phyloP scores from a whole-genome alignment of 2,329 filamentous ascomycete genomes.

The Colletotrichum lentis region DNA sequence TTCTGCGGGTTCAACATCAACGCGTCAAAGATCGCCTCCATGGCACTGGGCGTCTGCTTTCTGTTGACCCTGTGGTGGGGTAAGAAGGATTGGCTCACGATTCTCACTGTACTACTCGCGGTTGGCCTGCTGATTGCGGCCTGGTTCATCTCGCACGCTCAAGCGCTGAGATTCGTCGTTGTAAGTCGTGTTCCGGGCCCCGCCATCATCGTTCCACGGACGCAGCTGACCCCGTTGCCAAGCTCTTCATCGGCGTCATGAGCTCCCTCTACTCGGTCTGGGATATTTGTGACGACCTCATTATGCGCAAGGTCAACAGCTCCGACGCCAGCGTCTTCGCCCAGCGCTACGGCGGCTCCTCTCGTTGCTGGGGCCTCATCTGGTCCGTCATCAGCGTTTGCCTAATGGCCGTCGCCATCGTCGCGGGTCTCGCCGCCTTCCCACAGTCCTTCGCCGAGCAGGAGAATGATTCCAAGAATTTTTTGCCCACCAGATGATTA shows the following conservation, averaged over 20 bases:
- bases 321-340: slow-evolving; percentile 84
- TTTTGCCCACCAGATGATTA: slow-evolving; percentile 62
- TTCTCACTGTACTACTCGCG: slow-evolving; percentile 73
- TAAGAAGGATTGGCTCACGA: slow-evolving; percentile 78
- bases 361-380: slow-evolving; percentile 81
- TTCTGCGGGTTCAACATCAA: slow-evolving; percentile 86
- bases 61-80: slow-evolving; percentile 85
- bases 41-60: slow-evolving; percentile 77
- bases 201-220: background rate
- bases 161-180: slow-evolving; percentile 76
- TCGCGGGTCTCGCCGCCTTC: slow-evolving; percentile 81
- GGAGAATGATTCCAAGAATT: slow-evolving; percentile 71
- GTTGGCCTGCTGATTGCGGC: slow-evolving; percentile 76
- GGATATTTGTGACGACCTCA: slow-evolving; percentile 86
- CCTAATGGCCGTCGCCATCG: slow-evolving; percentile 76
- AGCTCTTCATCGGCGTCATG: slow-evolving; percentile 84
- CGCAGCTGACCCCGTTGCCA: slow-evolving; percentile 41
- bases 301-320: slow-evolving; percentile 80
- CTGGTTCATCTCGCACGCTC: slow-evolving; percentile 82
- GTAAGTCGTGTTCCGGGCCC: slow-evolving; percentile 49
- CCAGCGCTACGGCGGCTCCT: slow-evolving; percentile 78
- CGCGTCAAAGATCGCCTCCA: slow-evolving; percentile 79
- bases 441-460: slow-evolving; percentile 74
- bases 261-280: slow-evolving; percentile 81
- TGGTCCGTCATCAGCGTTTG: slow-evolving; percentile 77